Base-by-base conservation (phyloP, 2,329 filamentous ascomycete species). In the Claviceps lovelessii region DNA sequence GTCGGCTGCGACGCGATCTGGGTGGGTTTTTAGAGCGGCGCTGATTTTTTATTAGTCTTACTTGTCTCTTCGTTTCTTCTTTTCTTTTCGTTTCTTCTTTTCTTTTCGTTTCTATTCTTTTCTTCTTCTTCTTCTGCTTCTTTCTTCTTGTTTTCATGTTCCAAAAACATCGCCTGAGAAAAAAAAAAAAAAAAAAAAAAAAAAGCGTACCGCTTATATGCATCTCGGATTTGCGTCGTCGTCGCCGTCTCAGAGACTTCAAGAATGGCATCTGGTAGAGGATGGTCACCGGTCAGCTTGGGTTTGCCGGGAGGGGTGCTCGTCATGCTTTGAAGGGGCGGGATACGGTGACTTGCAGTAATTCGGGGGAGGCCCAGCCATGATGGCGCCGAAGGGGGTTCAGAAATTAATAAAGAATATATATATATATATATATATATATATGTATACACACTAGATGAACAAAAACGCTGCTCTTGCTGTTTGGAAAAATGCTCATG, bases 11-110 rank as follows among this genome's bases (percentile, higher is more conserved):
- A 98, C 89, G 57, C 93, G 87, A 68, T 98, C 93, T 1, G 91
- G 91, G 68, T 97, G 91, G 59, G 88, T 90, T 71, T 93, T 95
- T 49, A 97, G 76, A 5, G 91, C 91, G 63, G 88, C 87, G 66
- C 86, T 90, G 64, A 3, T 23, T 23, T 23, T 45, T 23, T 28
- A 23, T 45, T 28, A 45, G 44, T 6, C 28, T 15, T 39, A 11
- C 10, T 15, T 29, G 31, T 46, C 10, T 28, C 2, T 15, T 46
- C 11, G 9, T 28, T 28, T 10, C 19, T 13, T 46, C 19, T 46
- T 28, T 28, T 28, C 15, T 5, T 13, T 11, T 46, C 17, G 13
- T 39, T 39, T 41, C 5, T 41, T 41, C 15, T 41, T 41, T n/a
- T n/a, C n/a, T n/a, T n/a, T n/a, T n/a, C n/a, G n/a, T n/a, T n/a